phyloP scores from a whole-genome alignment of 148 eudicot species.

The Heliamphora exappendiculata region DNA sequence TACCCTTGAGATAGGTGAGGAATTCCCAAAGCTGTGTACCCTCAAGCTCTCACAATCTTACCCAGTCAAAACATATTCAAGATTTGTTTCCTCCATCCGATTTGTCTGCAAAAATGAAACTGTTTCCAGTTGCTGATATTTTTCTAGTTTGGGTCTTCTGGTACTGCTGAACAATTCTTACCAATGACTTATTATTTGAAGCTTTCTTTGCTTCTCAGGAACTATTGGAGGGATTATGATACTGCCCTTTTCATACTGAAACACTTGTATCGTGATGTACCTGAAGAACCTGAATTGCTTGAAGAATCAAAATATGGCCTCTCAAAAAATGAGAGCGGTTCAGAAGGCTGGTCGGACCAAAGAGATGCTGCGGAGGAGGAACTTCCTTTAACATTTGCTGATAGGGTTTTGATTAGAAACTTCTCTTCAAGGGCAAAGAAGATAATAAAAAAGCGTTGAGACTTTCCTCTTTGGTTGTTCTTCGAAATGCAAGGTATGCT shows the following conservation, averaged over 20 bases:
- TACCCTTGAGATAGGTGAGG: background rate
- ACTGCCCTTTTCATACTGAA: conserved; percentile 86
- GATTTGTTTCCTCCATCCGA: background rate
- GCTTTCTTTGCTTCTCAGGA: conserved; percentile 33
- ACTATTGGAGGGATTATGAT: conserved; percentile 90
- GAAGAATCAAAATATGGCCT: conserved; percentile 11
- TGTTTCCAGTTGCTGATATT: background rate
- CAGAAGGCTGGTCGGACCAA: conserved; percentile 22
- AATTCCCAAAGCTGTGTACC: background rate
- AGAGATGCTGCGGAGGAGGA: conserved; percentile 41
- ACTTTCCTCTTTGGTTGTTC: background rate
- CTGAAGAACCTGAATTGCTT: conserved; percentile 32
- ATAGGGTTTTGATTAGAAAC: conserved; percentile 21
- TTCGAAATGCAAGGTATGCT: background rate
- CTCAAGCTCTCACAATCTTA: background rate
- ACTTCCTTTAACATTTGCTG: conserved; percentile 68
- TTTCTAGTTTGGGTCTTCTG: background rate
- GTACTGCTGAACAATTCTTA: background rate
- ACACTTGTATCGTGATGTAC: conserved; percentile 69
- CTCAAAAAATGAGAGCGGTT: conserved; percentile 15
- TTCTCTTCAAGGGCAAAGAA: conserved; percentile 39
- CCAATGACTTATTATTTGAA: background rate
- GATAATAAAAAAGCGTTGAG: conserved; percentile 11
- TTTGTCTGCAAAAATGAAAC: background rate
- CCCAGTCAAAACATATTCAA: background rate